phyloP scores from a whole-genome alignment of 257 asterid genomes.

The Capsicum pubescens region DNA sequence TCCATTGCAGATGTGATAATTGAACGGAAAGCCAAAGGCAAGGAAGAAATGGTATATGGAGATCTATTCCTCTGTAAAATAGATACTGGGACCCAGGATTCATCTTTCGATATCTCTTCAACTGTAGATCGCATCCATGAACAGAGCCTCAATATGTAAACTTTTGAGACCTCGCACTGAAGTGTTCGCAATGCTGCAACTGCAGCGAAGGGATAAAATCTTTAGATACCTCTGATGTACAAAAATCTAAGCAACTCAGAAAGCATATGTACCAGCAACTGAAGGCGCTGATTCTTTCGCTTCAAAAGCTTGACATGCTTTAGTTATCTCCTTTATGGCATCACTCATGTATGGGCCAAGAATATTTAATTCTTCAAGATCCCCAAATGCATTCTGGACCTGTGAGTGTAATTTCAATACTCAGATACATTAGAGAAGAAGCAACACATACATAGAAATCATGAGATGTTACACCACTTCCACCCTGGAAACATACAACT shows the following conservation, averaged over 20 bases:
- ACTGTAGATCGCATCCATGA: constrained; percentile 95
- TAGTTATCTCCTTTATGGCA: constrained; percentile 81
- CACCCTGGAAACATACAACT: neutral
- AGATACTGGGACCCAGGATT: constrained; percentile 91
- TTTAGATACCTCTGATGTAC: neutral
- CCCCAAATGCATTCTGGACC: constrained; percentile 83
- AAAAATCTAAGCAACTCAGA: constrained; percentile 24
- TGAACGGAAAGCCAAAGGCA: constrained; percentile 86
- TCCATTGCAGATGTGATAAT: constrained; percentile 84
- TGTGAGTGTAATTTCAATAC: constrained; percentile 37
- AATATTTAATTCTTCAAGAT: constrained; percentile 86
- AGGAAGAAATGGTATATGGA: constrained; percentile 81
- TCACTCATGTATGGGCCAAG: constrained; percentile 79
- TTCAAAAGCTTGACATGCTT: constrained; percentile 87
- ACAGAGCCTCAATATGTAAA: constrained; percentile 87
- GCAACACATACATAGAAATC: constrained; percentile 11
- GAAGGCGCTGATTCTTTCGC: constrained; percentile 91
- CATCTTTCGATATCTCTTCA: constrained; percentile 85
- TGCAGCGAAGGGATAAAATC: constrained; percentile 42
- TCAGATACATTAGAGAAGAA: constrained; percentile 19
- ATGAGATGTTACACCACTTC: neutral
- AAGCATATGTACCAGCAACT: constrained; percentile 63
- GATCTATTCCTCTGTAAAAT: constrained; percentile 91
- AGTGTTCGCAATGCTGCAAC: constrained; percentile 79
- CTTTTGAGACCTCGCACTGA: constrained; percentile 82